Evolutionary conservation across 768 basidiomycete species (phyloP).

Genomic region (Trametopsis cervina): DNA sequence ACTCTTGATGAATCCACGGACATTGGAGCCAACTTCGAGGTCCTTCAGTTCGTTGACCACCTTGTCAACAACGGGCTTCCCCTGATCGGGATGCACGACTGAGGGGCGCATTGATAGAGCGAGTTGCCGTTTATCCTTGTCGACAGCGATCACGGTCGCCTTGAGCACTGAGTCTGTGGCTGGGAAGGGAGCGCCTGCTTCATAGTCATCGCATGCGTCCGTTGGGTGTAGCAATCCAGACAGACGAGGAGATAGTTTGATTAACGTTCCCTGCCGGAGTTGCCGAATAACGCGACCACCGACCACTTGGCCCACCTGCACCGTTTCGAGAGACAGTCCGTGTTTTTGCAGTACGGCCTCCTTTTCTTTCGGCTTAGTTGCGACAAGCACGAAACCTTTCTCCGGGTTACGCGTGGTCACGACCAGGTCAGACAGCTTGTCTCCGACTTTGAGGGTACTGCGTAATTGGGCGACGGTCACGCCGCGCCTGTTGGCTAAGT

Average conservation of each 20-base stretch:
- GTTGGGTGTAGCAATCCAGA: conserved; percentile 77
- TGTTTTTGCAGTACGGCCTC: conserved; percentile 39
- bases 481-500: conserved; percentile 74
- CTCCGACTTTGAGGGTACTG: conserved; percentile 55
- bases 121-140: conserved; percentile 59
- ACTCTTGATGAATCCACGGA: conserved; percentile 88
- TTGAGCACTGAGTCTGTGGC: conserved; percentile 59
- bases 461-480: conserved; percentile 63
- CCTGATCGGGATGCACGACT: conserved; percentile 47
- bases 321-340: conserved; percentile 54
- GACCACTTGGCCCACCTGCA: conserved; percentile 68
- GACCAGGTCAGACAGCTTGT: conserved; percentile 66
- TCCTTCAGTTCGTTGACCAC: conserved; percentile 59
- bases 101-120: conserved; percentile 80
- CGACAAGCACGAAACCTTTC: conserved; percentile 82
- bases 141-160: conserved; percentile 63
- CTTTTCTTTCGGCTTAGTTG: conserved; percentile 58
- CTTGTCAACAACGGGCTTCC: conserved; percentile 49
- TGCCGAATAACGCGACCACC: conserved; percentile 77
- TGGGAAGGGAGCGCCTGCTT: conserved; percentile 48
- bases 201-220: conserved; percentile 78
- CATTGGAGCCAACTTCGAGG: conserved; percentile 62
- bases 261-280: conserved; percentile 59
- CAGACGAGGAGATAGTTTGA: conserved; percentile 70
- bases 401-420: conserved; percentile 88